phyloP scores from a whole-genome alignment of 495 filamentous ascomycete species.

The Clohesyomyces aquaticus region DNA sequence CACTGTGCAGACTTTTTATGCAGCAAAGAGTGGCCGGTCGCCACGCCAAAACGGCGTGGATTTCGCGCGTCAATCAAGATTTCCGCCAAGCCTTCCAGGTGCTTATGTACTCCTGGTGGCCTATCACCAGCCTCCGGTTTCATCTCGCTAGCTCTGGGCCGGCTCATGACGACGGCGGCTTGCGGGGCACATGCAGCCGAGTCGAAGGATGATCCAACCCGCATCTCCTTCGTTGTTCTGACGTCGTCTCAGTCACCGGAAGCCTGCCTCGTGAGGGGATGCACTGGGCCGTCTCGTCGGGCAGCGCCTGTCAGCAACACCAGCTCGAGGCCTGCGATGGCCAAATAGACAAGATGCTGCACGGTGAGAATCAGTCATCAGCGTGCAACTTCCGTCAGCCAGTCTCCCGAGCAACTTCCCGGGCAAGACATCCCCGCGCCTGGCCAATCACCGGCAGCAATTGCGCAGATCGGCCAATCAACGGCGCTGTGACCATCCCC shows the following conservation, averaged over 20 bases:
- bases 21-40: constrained; percentile 5
- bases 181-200: constrained; percentile 25
- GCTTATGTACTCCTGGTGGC: constrained; percentile 34
- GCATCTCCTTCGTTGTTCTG: not conserved
- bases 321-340: not conserved
- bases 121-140: constrained; percentile 38
- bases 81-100: constrained; percentile 9
- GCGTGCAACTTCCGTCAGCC: constrained; percentile 1
- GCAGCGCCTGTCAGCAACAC: not conserved
- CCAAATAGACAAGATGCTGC: not conserved
- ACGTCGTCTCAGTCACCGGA: not conserved
- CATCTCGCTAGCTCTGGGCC: constrained; percentile 3
- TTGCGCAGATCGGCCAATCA: constrained; percentile 2
- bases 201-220: not conserved
- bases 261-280: not conserved
- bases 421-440: not conserved
- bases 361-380: constrained; percentile 14
- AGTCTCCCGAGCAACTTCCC: constrained; percentile 5
- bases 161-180: constrained; percentile 32
- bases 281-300: not conserved
- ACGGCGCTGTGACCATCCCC: not conserved
- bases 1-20: constrained; percentile 32
- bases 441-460: constrained; percentile 2
- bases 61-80: constrained; percentile 20
- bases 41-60: constrained; percentile 28